Percentiles rank a stretch among this genome's conserved stretches.
These are phyloP conservation scores for Crithidia sp. DNA, from an alignment of 208 protist species.

Conservation along the genomic window DNA sequence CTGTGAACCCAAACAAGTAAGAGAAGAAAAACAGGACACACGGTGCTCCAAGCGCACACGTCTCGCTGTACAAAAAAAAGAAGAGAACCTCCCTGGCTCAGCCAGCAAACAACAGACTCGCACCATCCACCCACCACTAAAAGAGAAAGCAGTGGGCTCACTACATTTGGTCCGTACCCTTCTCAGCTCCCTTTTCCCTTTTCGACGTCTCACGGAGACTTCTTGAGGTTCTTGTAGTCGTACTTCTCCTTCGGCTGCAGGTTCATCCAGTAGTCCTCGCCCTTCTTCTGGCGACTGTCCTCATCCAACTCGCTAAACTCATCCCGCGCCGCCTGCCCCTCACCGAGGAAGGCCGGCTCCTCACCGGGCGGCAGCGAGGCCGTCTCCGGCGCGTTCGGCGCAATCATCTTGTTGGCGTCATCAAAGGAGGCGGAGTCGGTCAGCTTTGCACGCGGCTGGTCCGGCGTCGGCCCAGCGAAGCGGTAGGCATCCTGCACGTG, in stretches of 20 bases:
- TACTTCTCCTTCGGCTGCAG: constrained; percentile 89
- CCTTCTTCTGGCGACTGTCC: constrained; percentile 87
- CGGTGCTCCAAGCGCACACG: too few relatives aligned
- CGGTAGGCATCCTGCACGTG: constrained; percentile 93
- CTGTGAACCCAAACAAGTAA: too few relatives aligned
- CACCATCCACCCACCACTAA: not conserved
- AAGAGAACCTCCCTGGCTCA: not conserved
- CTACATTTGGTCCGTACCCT: too few relatives aligned
- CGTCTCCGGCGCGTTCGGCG: constrained; percentile 77
- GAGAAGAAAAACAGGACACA: too few relatives aligned
- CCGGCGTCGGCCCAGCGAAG: constrained; percentile 83
- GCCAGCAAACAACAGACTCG: not conserved
- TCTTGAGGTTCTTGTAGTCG: constrained; percentile 90
- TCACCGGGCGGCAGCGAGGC: constrained; percentile 45
- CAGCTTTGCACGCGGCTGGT: constrained; percentile 82
- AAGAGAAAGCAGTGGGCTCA: too few relatives aligned
- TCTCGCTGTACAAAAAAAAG: too few relatives aligned
- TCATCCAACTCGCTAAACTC: constrained; percentile 84
- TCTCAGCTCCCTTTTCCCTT: too few relatives aligned
- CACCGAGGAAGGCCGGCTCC: constrained; percentile 46
- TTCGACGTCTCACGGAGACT: constrained; percentile 64
- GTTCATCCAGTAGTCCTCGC: constrained; percentile 94
- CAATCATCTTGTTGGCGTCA: constrained; percentile 92
- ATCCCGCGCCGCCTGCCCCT: constrained; percentile 38
- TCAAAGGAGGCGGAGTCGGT: constrained; percentile 87